phyloP scores from a whole-genome alignment of 192 early-diverging fungal species.

The Allomyces macrogynus region DNA sequence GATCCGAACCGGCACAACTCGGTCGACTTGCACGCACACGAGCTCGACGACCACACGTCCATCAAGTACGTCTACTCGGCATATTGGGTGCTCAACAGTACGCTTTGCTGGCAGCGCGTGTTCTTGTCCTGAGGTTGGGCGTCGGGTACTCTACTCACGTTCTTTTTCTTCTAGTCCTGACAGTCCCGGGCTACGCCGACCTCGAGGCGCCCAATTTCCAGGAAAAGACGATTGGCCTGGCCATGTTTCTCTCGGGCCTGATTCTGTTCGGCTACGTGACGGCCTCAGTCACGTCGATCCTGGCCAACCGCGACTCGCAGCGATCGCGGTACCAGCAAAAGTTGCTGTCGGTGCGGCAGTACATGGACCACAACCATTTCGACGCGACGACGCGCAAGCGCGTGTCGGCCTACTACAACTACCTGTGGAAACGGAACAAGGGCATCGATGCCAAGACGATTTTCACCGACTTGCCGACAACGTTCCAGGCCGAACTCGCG shows the following conservation, averaged over 20 bases:
- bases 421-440: slow-evolving; percentile 6
- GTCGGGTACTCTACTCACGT: too few relatives aligned
- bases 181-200: background rate
- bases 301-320: slow-evolving; percentile 4
- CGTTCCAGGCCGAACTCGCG: slow-evolving; percentile 5
- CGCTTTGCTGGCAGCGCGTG: background rate
- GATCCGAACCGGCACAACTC: background rate
- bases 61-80: background rate
- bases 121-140: too few relatives aligned
- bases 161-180: background rate
- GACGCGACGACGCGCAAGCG: slow-evolving; percentile 5
- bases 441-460: slow-evolving; percentile 5
- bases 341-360: slow-evolving; percentile 1
- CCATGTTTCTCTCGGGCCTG: background rate
- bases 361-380: slow-evolving; percentile 5
- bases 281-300: slow-evolving; percentile 1
- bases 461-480: slow-evolving; percentile 6
- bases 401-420: slow-evolving; percentile 7
- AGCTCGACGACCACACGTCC: background rate
- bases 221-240: background rate
- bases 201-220: background rate
- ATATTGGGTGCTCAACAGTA: background rate
- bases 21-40: background rate
- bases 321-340: slow-evolving; percentile 7
- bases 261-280: background rate